Evolutionary conservation across 345 rosid genomes (phyloP), one percentile per base, ranked within the genome.

Genomic region (Hypericum androsaemum): DNA sequence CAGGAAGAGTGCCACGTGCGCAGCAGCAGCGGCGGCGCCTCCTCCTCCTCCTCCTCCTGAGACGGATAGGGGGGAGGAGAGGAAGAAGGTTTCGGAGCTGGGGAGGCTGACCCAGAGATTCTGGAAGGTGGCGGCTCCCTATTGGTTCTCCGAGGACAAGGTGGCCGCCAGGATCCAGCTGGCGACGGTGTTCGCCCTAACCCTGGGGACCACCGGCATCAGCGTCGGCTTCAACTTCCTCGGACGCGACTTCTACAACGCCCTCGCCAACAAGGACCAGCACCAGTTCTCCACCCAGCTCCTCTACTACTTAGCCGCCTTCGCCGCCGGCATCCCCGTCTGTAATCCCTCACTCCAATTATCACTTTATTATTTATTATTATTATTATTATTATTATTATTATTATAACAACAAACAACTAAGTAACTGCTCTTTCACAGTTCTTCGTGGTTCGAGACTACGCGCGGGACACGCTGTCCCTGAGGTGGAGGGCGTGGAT

Each of bases 401-500:
- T n/a, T n/a, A n/a, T n/a, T n/a, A n/a, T n/a, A n/a, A n/a, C n/a
- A n/a, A n/a, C n/a, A n/a, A n/a, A n/a, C 6, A 7, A n/a, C 7
- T 14, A 41, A 7, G 28, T 13, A 32, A 8, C 15, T 60, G 40
- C 14, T 32, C 43, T 55, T 56, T 58, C 63, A 64, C 89, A 90
- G 98, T 59, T 90, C 59, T 90, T 90, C 62, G 98, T 87, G 47
- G 71, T 90, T 37, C 76, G 98, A 74, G 98, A 90, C 75, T 90
- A 84, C 63, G 88, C 96, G 2, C 82, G 76, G 57, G 98, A 90
- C 61, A 76, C 70, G 38, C 83, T 89, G 56, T 62, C 95, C 44
- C 63, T 90, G 58, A 71, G 98, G 65, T 90, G 98, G 98, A 80
- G 98, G 64, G 80, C 92, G 50, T 90, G 98, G 98, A 87, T 90